Conservation (phyloP, 1,284 basidiomycete species). For the Mycosarcoma maydis region DNA sequence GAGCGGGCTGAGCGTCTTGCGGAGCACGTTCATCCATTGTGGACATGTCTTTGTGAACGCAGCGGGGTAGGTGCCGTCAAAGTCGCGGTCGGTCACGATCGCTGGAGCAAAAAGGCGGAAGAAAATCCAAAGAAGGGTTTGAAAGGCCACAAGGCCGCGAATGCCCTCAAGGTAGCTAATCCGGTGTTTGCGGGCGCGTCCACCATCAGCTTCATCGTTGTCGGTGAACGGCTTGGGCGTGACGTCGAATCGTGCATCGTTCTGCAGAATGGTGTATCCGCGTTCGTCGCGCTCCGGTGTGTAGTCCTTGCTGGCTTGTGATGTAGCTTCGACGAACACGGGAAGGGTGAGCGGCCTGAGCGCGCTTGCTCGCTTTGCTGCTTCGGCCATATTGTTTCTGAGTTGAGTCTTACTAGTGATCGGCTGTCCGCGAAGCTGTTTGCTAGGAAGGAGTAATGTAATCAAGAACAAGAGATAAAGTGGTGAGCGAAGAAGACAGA, state of each 20-base stretch:
- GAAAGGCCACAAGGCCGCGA: conserved; percentile 48
- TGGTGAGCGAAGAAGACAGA: too few relatives aligned
- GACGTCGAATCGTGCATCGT: conserved; percentile 39
- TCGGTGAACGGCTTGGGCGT: conserved; percentile 38
- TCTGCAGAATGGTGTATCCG: conserved; percentile 42
- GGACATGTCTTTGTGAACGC: conserved; percentile 42
- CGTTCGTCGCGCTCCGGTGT: conserved; percentile 34
- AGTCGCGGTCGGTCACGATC: conserved; percentile 45
- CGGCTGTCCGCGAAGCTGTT: too few relatives aligned
- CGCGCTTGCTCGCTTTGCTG: conserved; percentile 18
- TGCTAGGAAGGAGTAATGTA: too few relatives aligned
- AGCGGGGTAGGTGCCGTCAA: conserved; percentile 42
- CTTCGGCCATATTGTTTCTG: conserved; percentile 17
- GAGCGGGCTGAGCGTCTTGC: conserved; percentile 50
- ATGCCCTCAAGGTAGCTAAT: conserved; percentile 47
- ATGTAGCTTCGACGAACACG: conserved; percentile 34
- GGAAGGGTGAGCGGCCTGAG: conserved; percentile 32
- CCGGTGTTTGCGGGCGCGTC: conserved; percentile 34
- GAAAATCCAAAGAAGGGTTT: conserved; percentile 54
- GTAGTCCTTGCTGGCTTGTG: conserved; percentile 29
- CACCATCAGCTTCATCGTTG: conserved; percentile 35
- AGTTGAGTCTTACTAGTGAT: background rate
- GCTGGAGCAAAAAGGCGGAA: conserved; percentile 56
- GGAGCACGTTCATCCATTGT: conserved; percentile 50
- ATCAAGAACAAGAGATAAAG: too few relatives aligned